A percentile compares a stretch with the other conserved stretches of the same genome.
phyloP scores from a whole-genome alignment of 495 filamentous ascomycete genomes.

The Neurospora sp. region DNA sequence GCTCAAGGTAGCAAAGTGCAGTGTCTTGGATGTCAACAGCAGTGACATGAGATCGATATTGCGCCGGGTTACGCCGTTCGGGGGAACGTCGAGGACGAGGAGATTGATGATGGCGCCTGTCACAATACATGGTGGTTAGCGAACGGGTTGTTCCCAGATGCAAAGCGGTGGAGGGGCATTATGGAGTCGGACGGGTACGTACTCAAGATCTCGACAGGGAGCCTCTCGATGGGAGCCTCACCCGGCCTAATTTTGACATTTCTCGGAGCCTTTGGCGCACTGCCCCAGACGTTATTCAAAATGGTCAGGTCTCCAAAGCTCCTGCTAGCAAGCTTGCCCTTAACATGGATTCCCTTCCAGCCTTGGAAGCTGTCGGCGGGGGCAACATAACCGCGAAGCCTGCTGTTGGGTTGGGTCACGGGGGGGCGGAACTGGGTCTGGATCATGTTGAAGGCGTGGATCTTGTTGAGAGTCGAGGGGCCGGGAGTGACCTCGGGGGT shows the following conservation, averaged over 20 bases:
- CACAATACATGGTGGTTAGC: slow-evolving; percentile 10
- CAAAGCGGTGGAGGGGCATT: neutral
- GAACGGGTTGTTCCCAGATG: neutral
- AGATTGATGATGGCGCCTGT: slow-evolving; percentile 67
- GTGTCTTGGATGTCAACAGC: slow-evolving; percentile 61
- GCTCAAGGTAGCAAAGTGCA: slow-evolving; percentile 66
- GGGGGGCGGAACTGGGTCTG: slow-evolving; percentile 39
- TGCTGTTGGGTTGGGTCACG: slow-evolving; percentile 34
- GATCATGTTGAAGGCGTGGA: slow-evolving; percentile 24
- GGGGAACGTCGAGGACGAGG: slow-evolving; percentile 64
- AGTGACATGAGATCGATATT: slow-evolving; percentile 77
- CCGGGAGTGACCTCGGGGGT: slow-evolving; percentile 8
- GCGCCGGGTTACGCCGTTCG: slow-evolving; percentile 65
- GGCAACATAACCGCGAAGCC: slow-evolving; percentile 52
- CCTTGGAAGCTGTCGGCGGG: slow-evolving; percentile 61
- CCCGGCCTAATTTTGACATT: slow-evolving; percentile 24
- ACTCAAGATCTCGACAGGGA: slow-evolving; percentile 67
- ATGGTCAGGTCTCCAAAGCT: slow-evolving; percentile 60
- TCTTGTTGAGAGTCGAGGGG: slow-evolving; percentile 1
- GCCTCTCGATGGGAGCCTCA: slow-evolving; percentile 46
- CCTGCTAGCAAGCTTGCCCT: slow-evolving; percentile 56
- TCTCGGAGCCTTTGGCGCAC: slow-evolving; percentile 23
- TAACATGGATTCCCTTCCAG: slow-evolving; percentile 61
- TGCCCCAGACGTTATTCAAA: slow-evolving; percentile 46
- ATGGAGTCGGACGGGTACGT: slow-evolving; percentile 23